Evolutionary conservation across 306 rosid species (phyloP), one percentile per base, ranked within the genome.

Genomic region (Quercus agrifolia): DNA sequence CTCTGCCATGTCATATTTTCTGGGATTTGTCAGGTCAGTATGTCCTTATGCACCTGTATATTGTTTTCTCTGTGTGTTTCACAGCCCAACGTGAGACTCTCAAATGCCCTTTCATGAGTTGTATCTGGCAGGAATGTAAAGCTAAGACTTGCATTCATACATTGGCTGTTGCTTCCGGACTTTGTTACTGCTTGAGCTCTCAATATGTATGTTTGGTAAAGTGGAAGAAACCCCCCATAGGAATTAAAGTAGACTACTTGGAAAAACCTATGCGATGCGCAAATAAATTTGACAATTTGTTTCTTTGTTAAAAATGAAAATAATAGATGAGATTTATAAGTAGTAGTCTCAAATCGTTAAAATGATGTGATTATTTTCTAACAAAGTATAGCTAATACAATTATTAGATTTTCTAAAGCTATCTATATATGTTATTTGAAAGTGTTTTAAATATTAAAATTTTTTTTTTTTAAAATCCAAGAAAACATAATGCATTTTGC

Each of bases 231-330:
- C 4, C 67, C 19, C 12, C 18, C 30, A 10, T 59, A 59, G 12
- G 33, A 23, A 23, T 59, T 9, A 59, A 23, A 4, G 67, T 59
- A 59, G 17, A 25, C 25, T 59, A 21, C 17, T 59, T 59, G 14
- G 0, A 41, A 41, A 8, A 8, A 41, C 46, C 46, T 8, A 41
- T 41, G 11, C 3, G 0, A 41, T 7, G 12, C 46, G 2, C 0
- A 8, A 41, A 41, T 38, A 7, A 41, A 41, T 41, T 41, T 41
- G 46, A 8, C 46, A 1, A 38, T 6, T 38, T 38, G 46, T 38
- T 41, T 41, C 23, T 3, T 58, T 12, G 68, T 17, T 23, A 25
- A 61, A 61, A 4, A 25, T 28, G 44, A 27, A 63, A 7, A 7
- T 63, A 35, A 2, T 10, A 63, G 46, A 8, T 0, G 11, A 41